Evolutionary conservation across 768 basidiomycete species (phyloP).

Genomic region (Suillus luteus): DNA sequence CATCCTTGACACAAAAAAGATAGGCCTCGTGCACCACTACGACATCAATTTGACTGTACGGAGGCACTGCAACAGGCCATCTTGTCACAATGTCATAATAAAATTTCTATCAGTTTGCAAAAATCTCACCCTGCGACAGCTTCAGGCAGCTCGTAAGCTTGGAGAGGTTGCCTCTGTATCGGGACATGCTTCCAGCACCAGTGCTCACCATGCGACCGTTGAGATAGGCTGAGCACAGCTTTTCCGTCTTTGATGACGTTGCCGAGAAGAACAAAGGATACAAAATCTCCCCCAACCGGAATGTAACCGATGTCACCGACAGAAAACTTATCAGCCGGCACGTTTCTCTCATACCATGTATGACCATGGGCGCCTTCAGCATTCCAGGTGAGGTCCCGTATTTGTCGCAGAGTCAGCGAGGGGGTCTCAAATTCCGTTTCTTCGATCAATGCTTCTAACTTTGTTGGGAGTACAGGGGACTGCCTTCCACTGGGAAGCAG

Average conservation of each 20-base stretch:
- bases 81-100: conserved; percentile 24
- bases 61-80: conserved; percentile 46
- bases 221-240: conserved; percentile 24
- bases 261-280: conserved; percentile 39
- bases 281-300: conserved; percentile 37
- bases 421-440: conserved; percentile 31
- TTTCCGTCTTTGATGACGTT: conserved; percentile 40
- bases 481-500: conserved; percentile 41
- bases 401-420: conserved; percentile 37
- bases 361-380: conserved; percentile 36
- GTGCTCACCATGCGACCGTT: conserved; percentile 32
- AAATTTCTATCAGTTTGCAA: not conserved
- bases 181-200: conserved; percentile 42
- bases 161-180: conserved; percentile 31
- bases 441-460: conserved; percentile 37
- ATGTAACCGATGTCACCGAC: conserved; percentile 51
- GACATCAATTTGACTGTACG: conserved; percentile 40
- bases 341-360: conserved; percentile 42
- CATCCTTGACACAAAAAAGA: conserved; percentile 33
- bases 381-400: conserved; percentile 41
- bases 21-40: conserved; percentile 37
- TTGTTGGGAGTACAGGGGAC: conserved; percentile 31
- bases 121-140: conserved; percentile 35
- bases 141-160: conserved; percentile 37
- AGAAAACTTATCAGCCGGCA: conserved; percentile 41